These are phyloP conservation scores for Spathaspora boniae DNA, from an alignment of 805 yeast species.

Conservation along the genomic window DNA sequence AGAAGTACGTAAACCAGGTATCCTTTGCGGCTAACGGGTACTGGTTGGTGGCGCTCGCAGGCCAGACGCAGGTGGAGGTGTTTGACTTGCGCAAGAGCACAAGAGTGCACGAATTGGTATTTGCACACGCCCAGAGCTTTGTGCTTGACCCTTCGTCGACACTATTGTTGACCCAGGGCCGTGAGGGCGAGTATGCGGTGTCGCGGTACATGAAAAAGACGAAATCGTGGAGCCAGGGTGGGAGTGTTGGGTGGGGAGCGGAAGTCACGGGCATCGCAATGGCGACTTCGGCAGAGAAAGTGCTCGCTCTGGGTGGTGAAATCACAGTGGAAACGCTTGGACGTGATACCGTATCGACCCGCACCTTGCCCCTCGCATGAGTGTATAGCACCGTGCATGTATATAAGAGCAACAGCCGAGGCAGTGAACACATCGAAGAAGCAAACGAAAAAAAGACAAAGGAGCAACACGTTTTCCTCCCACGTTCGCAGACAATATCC, in stretches of 20 bases:
- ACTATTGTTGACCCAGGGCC: conserved; percentile 21
- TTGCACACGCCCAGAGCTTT: conserved; percentile 19
- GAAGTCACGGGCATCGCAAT: too few relatives aligned
- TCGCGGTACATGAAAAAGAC: conserved; percentile 39
- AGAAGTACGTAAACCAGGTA: conserved; percentile 30
- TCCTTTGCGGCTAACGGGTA: conserved; percentile 64
- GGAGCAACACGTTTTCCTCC: too few relatives aligned
- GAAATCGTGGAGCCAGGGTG: conserved; percentile 28
- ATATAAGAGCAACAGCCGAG: neutral
- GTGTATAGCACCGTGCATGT: too few relatives aligned
- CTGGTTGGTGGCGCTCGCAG: conserved; percentile 43
- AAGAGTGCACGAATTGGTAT: conserved; percentile 24
- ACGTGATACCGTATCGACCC: too few relatives aligned
- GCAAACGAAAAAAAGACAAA: too few relatives aligned
- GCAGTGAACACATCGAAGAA: too few relatives aligned
- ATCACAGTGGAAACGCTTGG: too few relatives aligned
- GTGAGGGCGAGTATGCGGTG: conserved; percentile 18
- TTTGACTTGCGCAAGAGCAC: conserved; percentile 48
- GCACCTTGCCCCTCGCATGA: too few relatives aligned
- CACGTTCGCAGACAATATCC: conserved; percentile 8
- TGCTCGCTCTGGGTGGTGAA: too few relatives aligned
- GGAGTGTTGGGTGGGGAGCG: too few relatives aligned
- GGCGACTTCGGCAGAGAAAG: too few relatives aligned
- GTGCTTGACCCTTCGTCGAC: conserved; percentile 36
- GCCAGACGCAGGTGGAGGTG: conserved; percentile 28